Evolutionary conservation across 2,329 filamentous ascomycete genomes (phyloP).

Genomic region (Penicillium decumbens): DNA sequence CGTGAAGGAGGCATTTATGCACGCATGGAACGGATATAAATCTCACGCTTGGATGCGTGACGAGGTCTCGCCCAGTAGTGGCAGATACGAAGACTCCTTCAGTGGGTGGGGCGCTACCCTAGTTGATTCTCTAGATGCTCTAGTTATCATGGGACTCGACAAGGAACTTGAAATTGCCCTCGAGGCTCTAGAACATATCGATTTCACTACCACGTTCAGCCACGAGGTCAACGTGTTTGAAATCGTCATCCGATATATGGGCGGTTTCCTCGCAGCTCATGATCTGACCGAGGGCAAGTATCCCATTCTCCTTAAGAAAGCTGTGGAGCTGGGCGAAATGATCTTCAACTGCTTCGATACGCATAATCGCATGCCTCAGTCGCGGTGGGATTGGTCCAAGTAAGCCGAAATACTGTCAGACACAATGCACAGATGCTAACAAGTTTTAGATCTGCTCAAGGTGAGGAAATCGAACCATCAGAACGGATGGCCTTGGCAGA

Average conservation of each 20-base stretch:
- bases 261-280: slow-evolving; percentile 78
- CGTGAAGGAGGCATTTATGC: slow-evolving; percentile 70
- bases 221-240: slow-evolving; percentile 80
- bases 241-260: slow-evolving; percentile 85
- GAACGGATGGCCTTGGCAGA: slow-evolving; percentile 64
- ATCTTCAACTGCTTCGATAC: slow-evolving; percentile 83
- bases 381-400: slow-evolving; percentile 75
- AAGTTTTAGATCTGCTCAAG: slow-evolving; percentile 26
- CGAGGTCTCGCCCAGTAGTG: slow-evolving; percentile 71
- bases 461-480: slow-evolving; percentile 44
- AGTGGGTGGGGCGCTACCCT: slow-evolving; percentile 86
- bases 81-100: slow-evolving; percentile 70
- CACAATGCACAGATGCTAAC: slow-evolving; percentile 37
- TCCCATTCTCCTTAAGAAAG: slow-evolving; percentile 67
- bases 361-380: slow-evolving; percentile 83
- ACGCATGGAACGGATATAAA: slow-evolving; percentile 79
- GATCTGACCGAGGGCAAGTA: slow-evolving; percentile 74
- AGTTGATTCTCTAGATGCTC: slow-evolving; percentile 74
- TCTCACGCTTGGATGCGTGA: slow-evolving; percentile 79
- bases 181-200: slow-evolving; percentile 64
- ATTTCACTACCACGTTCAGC: slow-evolving; percentile 70
- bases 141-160: slow-evolving; percentile 77
- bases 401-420: slow-evolving; percentile 26
- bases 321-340: slow-evolving; percentile 74
- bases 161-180: slow-evolving; percentile 77